Conservation (phyloP, 768 basidiomycete species). For the Rhodocollybia butyracea region DNA sequence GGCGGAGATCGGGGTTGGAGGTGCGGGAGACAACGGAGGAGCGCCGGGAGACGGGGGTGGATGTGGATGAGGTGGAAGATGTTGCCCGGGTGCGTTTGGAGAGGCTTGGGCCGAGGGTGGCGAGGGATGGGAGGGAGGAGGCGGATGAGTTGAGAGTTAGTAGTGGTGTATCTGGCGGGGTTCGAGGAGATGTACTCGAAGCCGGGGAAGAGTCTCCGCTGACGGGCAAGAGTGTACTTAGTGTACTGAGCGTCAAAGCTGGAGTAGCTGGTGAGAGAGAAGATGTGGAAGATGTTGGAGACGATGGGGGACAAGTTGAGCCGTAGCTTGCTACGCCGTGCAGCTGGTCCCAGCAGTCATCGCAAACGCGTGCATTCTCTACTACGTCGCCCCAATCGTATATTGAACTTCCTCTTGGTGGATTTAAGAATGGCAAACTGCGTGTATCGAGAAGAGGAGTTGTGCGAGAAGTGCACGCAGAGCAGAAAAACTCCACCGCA, state of each 20-base stretch:
- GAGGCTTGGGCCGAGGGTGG: too few species aligned
- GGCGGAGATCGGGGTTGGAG: conserved; percentile 20
- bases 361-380: conserved; percentile 58
- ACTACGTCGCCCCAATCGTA: conserved; percentile 53
- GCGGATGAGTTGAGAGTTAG: conserved; percentile 17
- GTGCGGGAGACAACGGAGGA: conserved; percentile 16
- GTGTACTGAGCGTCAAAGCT: conserved; percentile 15
- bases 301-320: not conserved
- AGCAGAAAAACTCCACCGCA: conserved; percentile 80
- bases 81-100: conserved; percentile 10
- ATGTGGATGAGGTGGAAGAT: conserved; percentile 13
- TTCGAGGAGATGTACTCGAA: conserved; percentile 28
- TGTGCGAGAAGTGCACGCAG: conserved; percentile 51
- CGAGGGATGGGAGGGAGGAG: conserved; percentile 20
- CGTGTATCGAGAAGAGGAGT: conserved; percentile 74
- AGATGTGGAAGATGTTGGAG: not conserved
- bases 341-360: conserved; percentile 75
- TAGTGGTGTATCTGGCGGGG: conserved; percentile 1
- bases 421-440: conserved; percentile 64
- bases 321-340: conserved; percentile 36
- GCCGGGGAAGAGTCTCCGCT: conserved; percentile 23
- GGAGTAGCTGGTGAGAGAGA: conserved; percentile 37
- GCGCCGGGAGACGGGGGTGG: conserved; percentile 18
- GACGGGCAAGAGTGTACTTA: not conserved
- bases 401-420: conserved; percentile 66